Evolutionary conservation across 1,284 basidiomycete species (phyloP), one percentile per base, ranked within the genome.

Genomic region (Pseudomicrostroma phylloplanum): DNA sequence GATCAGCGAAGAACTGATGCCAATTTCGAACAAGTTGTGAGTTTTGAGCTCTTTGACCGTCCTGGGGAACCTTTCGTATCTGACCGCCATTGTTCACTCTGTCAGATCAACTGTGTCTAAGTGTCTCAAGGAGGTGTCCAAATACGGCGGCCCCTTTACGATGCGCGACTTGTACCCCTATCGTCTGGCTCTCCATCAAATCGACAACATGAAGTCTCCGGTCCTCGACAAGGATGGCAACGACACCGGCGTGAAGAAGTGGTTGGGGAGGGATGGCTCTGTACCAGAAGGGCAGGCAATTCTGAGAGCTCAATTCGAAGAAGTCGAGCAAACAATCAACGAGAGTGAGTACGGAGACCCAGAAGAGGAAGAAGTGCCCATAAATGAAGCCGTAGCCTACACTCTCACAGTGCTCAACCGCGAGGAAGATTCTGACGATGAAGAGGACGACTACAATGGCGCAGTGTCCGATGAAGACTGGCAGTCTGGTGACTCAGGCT

Each of bases 131-230:
- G 96, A 99, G 81, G 93, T 99, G 0, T 84, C 90, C 66, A 97
- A 97, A 80, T 94, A 94, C 74, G 94, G 94, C 15, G 94, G 94
- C 15, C 90, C 92, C 0, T 96, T 94, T 80, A 90, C 86, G 67
- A 87, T 92, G n/a, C 87, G 92, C 49, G 94, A 99, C 80, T 83
- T 99, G 48, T 98, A 98, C 81, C 94, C 94, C 55, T 97, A 97
- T 82, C 92, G 96, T 81, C 84, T 96, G 15, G 93, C 92, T 2
- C 83, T 97, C 59, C 90, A 93, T 80, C 93, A 97, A 82, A 94
- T 98, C 71, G 94, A 97, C 79, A 88, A 87, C 0, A 83, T 96
- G 83, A 86, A 93, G 57, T 89, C 89, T 78, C 92, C 96, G 71
- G 93, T 98, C 76, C 82, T 91, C 46, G 90, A 91, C 42, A 81